Evolutionary conservation across 768 basidiomycete species (phyloP).

Genomic region (Suillus cothurnatus): DNA sequence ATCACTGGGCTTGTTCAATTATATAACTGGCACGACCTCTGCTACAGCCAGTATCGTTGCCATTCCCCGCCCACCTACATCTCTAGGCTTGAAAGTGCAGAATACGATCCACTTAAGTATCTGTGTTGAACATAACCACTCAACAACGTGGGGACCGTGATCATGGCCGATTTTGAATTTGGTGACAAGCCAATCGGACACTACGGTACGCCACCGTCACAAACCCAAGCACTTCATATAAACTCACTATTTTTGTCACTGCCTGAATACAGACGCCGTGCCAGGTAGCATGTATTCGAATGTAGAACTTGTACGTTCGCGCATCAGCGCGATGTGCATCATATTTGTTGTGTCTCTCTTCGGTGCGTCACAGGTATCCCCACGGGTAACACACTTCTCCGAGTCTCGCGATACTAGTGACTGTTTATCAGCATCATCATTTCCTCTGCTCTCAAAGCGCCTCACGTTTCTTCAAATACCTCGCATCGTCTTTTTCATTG

Average conservation of each 20-base stretch:
- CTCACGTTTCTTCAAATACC: constrained; percentile 60
- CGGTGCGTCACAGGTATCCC: constrained; percentile 43
- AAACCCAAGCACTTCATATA: neutral
- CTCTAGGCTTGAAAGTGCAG: neutral
- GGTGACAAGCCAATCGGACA: neutral
- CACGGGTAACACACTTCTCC: neutral
- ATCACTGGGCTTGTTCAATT: too few species aligned
- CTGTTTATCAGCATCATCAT: constrained; percentile 59
- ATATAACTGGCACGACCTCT: too few species aligned
- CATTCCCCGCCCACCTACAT: neutral
- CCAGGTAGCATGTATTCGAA: neutral
- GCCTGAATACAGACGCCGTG: neutral
- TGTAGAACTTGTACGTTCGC: neutral
- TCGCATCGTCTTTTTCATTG: constrained; percentile 74
- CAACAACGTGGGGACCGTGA: neutral
- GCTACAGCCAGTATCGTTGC: neutral
- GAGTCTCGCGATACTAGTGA: constrained; percentile 1
- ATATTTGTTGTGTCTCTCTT: constrained; percentile 66
- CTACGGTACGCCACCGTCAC: neutral
- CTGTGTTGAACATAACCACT: neutral
- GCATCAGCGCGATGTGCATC: constrained; percentile 43
- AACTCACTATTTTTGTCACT: neutral
- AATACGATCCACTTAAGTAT: neutral
- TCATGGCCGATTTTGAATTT: neutral
- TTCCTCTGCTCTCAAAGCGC: constrained; percentile 65